Percentiles rank a stretch among this genome's conserved stretches.
Evolutionary conservation across 257 asterid genomes (phyloP).

Genomic region (Orobanche coerulescens): DNA sequence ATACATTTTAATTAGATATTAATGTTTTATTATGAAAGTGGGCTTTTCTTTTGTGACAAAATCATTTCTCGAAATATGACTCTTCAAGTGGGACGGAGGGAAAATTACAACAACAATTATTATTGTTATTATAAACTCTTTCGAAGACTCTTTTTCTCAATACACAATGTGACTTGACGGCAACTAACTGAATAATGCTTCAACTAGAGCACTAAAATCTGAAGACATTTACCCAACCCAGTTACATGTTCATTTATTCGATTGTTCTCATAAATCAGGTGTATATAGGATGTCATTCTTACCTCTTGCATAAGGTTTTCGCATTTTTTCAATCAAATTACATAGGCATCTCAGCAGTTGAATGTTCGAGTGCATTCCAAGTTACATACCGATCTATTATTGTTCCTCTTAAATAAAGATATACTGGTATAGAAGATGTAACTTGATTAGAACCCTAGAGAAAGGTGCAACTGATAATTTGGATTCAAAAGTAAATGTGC

Average conservation of each 20-base stretch:
- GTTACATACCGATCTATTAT: background rate
- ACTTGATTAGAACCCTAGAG: background rate
- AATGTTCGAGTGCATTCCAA: slow-evolving; percentile 7
- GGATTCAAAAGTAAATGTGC: slow-evolving; percentile 13
- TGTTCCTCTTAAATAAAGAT: slow-evolving; percentile 3
- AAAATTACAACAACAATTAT: too few relatives aligned
- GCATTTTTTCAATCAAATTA: background rate
- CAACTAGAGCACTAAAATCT: slow-evolving; percentile 1
- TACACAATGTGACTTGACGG: slow-evolving; percentile 8
- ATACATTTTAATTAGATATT: too few relatives aligned
- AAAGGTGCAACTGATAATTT: background rate
- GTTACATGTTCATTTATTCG: slow-evolving; percentile 6
- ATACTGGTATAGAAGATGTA: slow-evolving; percentile 9
- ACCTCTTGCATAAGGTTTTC: background rate
- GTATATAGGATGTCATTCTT: background rate
- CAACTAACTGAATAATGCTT: slow-evolving; percentile 11
- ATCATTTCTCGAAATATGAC: too few relatives aligned
- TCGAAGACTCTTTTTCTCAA: background rate
- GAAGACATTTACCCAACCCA: background rate
- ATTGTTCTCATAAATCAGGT: background rate
- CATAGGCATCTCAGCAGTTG: background rate
- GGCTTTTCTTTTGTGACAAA: too few relatives aligned
- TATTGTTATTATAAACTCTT: too few relatives aligned
- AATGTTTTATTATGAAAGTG: too few relatives aligned
- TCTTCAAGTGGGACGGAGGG: too few relatives aligned